Evolutionary conservation across 352 stramenopile genomes (phyloP).

Genomic region (Pythium folliculosum): DNA sequence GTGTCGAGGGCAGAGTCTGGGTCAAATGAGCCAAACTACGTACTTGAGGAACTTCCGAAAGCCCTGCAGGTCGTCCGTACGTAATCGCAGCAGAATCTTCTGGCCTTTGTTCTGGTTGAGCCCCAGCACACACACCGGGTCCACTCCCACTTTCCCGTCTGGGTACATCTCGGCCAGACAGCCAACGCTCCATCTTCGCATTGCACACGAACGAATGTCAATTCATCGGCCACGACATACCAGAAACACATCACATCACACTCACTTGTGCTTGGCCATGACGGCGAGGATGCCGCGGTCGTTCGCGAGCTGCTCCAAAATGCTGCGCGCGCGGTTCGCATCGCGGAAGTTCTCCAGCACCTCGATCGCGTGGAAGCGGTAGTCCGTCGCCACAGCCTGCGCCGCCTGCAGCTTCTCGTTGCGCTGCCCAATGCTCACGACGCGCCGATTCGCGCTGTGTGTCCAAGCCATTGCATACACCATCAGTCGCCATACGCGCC

Average conservation of each 20-base stretch:
- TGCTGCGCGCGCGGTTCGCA: constrained; percentile 56
- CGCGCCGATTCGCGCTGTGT: constrained; percentile 44
- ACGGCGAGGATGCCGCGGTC: constrained; percentile 88
- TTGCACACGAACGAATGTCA: neutral
- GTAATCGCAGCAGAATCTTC: constrained; percentile 93
- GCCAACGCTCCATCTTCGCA: constrained; percentile 72
- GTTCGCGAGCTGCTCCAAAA: constrained; percentile 84
- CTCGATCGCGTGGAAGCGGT: constrained; percentile 75
- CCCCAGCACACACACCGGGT: constrained; percentile 89
- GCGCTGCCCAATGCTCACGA: constrained; percentile 59
- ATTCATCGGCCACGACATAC: neutral
- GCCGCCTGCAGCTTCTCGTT: constrained; percentile 44
- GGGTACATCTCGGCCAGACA: constrained; percentile 88
- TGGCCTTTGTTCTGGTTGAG: constrained; percentile 95
- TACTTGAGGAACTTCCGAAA: constrained; percentile 90
- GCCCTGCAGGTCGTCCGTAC: constrained; percentile 92
- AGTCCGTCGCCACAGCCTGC: constrained; percentile 47
- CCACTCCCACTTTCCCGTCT: constrained; percentile 89
- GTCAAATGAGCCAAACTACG: constrained; percentile 1
- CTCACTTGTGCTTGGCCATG: constrained; percentile 87
- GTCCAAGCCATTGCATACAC: neutral
- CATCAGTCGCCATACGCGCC: neutral
- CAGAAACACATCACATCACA: neutral
- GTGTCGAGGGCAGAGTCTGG: neutral
- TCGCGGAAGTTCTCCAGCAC: constrained; percentile 62